Evolutionary conservation across 2,329 filamentous ascomycete species (phyloP).

Genomic region (Graphilbum sp.): DNA sequence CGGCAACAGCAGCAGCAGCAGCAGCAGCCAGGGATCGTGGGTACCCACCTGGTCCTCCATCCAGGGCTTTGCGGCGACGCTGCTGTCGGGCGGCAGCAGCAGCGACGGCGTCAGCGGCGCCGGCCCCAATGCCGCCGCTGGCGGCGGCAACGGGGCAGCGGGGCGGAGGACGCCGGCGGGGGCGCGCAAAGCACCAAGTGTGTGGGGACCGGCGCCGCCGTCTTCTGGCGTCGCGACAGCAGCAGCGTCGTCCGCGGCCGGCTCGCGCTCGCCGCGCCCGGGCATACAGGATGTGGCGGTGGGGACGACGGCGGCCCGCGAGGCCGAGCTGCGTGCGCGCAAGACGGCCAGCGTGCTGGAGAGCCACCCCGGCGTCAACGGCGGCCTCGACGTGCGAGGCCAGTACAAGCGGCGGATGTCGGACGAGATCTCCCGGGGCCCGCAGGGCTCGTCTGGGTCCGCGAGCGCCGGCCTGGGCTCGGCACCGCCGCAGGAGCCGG

Average conservation of each 20-base stretch:
- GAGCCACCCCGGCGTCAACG: constrained; percentile 43
- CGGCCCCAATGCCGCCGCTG: neutral
- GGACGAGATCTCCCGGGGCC: constrained; percentile 34
- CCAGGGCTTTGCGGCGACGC: constrained; percentile 33
- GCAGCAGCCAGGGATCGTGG: constrained; percentile 17
- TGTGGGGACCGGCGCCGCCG: constrained; percentile 37
- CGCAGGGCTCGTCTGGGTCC: constrained; percentile 3
- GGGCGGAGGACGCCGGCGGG: too few species aligned
- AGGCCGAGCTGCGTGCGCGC: constrained; percentile 36
- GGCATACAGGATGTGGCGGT: constrained; percentile 32
- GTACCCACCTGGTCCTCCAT: constrained; percentile 38
- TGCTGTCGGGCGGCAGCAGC: too few species aligned
- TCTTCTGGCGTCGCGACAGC: neutral
- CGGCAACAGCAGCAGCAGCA: neutral
- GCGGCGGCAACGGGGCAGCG: constrained; percentile 9
- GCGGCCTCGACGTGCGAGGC: constrained; percentile 36
- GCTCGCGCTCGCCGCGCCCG: constrained; percentile 14
- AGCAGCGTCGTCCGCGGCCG: neutral
- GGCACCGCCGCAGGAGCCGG: constrained; percentile 34
- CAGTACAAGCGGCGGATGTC: constrained; percentile 52
- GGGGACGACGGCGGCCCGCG: constrained; percentile 31
- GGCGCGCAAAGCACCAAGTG: constrained; percentile 13
- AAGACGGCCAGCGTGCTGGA: constrained; percentile 44
- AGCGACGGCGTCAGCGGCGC: neutral
- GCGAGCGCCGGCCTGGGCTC: constrained; percentile 9